A percentile compares a stretch with the other conserved stretches of the same genome.
Conservation (phyloP, 768 basidiomycete species). For the Cyathus striatus region DNA sequence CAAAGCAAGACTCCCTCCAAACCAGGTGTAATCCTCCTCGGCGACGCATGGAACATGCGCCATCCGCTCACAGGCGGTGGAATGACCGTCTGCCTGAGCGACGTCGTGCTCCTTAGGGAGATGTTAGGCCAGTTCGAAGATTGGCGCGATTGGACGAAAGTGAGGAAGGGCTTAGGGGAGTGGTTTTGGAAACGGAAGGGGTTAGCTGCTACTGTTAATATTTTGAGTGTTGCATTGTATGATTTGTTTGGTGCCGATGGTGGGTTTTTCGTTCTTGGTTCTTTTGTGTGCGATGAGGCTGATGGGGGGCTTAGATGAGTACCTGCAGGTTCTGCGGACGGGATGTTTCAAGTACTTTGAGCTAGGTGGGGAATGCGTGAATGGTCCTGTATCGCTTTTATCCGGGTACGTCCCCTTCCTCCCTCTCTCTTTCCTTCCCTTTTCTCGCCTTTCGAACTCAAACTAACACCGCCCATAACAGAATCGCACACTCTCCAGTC, state of each 20-base stretch:
- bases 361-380: slow-evolving; percentile 82
- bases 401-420: slow-evolving; percentile 59
- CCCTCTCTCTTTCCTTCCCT: too few relatives aligned
- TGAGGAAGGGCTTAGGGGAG: slow-evolving; percentile 49
- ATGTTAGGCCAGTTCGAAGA: slow-evolving; percentile 47
- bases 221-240: slow-evolving; percentile 89
- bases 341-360: slow-evolving; percentile 99
- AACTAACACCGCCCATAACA: slow-evolving; percentile 27
- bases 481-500: slow-evolving; percentile 71
- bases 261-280: slow-evolving; percentile 34
- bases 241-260: slow-evolving; percentile 93
- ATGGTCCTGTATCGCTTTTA: slow-evolving; percentile 86
- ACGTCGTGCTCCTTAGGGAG: slow-evolving; percentile 69
- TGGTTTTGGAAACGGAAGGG: slow-evolving; percentile 91
- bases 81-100: slow-evolving; percentile 93
- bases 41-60: slow-evolving; percentile 99
- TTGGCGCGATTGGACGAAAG: slow-evolving; percentile 42
- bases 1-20: slow-evolving; percentile 55
- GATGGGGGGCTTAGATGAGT: slow-evolving; percentile 49
- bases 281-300: slow-evolving; percentile 2
- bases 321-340: slow-evolving; percentile 56
- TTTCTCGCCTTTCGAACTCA: slow-evolving; percentile 2
- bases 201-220: slow-evolving; percentile 85
- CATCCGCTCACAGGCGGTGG: slow-evolving; percentile 97
- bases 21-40: slow-evolving; percentile 77